Conservation (phyloP, 257 asterid genomes). For the Jaltomata sinuosa region DNA sequence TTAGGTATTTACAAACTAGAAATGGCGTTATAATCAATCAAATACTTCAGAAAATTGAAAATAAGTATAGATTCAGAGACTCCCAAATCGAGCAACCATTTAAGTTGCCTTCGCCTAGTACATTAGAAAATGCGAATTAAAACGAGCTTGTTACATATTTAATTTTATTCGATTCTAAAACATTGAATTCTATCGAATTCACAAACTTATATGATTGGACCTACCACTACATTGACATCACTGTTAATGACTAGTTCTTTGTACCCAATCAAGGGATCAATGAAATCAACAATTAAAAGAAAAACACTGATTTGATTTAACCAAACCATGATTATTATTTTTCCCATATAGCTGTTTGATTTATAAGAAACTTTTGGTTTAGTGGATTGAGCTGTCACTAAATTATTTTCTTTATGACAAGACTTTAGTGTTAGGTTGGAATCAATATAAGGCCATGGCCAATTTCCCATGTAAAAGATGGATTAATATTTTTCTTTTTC, state of each 20-base stretch:
- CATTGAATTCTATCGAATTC: no score
- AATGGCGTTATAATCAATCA: no score
- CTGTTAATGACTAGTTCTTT: conserved; percentile 1
- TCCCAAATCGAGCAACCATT: neutral
- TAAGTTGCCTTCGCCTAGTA: neutral
- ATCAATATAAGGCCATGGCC: neutral
- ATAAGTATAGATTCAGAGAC: neutral
- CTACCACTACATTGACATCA: neutral
- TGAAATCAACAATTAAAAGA: neutral
- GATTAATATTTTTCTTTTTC: neutral
- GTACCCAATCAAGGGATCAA: conserved; percentile 4
- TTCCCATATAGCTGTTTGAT: neutral
- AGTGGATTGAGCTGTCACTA: conserved; percentile 14
- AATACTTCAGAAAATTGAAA: neutral
- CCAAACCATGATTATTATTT: neutral
- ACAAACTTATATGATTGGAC: neutral
- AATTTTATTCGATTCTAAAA: no score
- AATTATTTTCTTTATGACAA: neutral
- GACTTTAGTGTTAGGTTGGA: conserved; percentile 1
- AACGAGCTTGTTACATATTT: neutral
- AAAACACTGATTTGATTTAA: neutral
- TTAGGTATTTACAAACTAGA: no score
- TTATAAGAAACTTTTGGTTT: neutral
- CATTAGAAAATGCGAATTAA: neutral
- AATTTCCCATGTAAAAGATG: neutral